These are phyloP conservation scores for Vigna trinervia DNA, from an alignment of 306 rosid genomes.

Conservation along the genomic window DNA sequence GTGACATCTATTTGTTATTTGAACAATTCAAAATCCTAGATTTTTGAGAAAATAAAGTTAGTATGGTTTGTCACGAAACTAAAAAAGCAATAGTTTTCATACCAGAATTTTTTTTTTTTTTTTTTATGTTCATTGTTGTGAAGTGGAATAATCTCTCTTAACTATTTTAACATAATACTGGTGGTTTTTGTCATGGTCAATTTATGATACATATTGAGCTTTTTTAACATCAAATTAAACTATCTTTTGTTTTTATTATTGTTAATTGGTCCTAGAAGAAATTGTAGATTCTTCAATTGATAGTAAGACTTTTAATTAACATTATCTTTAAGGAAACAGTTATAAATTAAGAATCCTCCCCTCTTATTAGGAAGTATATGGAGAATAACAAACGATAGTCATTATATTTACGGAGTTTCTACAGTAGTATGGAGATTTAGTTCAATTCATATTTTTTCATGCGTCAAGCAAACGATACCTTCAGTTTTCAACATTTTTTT, in stretches of 20 bases:
- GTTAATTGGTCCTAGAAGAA: not conserved
- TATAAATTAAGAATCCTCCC: too few relatives aligned
- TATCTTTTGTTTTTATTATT: not conserved
- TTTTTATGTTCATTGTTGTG: not conserved
- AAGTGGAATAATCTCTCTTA: not conserved
- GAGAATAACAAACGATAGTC: too few relatives aligned
- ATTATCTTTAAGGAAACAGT: not conserved
- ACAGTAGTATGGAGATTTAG: too few relatives aligned
- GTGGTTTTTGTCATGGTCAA: not conserved
- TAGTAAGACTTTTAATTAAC: not conserved
- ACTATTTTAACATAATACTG: not conserved
- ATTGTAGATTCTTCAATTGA: too few relatives aligned
- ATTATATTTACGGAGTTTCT: too few relatives aligned
- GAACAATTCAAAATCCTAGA: not conserved
- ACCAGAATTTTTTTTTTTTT: not conserved
- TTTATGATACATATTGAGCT: not conserved
- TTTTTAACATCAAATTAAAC: not conserved
- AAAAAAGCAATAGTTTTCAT: not conserved
- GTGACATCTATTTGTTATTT: conserved; percentile 11
- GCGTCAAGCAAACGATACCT: too few relatives aligned
- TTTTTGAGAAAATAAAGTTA: not conserved
- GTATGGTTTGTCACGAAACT: not conserved
- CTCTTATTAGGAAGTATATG: too few relatives aligned
- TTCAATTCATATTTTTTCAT: too few relatives aligned
- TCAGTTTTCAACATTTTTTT: too few relatives aligned